phyloP scores from a whole-genome alignment of 148 eudicot species.

The Rhododendron simsii region DNA sequence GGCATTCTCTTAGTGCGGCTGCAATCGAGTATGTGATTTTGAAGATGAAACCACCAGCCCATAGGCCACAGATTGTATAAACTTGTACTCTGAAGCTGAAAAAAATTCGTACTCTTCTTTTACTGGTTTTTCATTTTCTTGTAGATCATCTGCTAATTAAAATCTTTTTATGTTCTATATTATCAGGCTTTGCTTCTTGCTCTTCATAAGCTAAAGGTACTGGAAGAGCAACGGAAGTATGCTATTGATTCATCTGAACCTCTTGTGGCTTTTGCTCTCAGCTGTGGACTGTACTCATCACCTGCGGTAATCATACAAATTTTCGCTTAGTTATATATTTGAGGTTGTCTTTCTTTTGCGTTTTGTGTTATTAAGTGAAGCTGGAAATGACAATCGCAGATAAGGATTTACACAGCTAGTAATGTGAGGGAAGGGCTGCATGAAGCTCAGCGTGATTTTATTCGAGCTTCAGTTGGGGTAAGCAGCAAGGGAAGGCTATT shows the following conservation, averaged over 20 bases:
- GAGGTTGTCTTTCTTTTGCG: not conserved
- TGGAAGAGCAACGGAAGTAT: slow-evolving; percentile 18
- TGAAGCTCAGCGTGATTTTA: slow-evolving; percentile 15
- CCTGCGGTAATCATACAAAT: slow-evolving; percentile 8
- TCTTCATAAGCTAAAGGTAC: slow-evolving; percentile 14
- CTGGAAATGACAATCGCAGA: not conserved
- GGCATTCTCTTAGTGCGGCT: slow-evolving; percentile 20
- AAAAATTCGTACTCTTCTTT: not conserved
- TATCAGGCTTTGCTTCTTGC: slow-evolving; percentile 19
- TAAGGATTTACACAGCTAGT: slow-evolving; percentile 14
- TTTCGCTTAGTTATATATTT: not conserved
- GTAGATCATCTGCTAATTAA: not conserved
- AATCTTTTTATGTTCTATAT: not conserved
- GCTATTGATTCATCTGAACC: slow-evolving; percentile 14
- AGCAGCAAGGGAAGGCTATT: slow-evolving; percentile 20
- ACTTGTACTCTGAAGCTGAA: not conserved
- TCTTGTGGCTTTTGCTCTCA: slow-evolving; percentile 19
- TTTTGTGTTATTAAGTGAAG: not conserved
- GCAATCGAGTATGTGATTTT: slow-evolving; percentile 14
- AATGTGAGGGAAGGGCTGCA: slow-evolving; percentile 18
- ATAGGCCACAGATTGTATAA: slow-evolving; percentile 19
- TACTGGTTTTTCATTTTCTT: not conserved
- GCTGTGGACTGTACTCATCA: slow-evolving; percentile 17
- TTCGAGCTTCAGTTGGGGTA: slow-evolving; percentile 19
- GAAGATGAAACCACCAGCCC: slow-evolving; percentile 24